These are phyloP conservation scores for Pezicula rhizophila DNA, from an alignment of 2,329 filamentous ascomycete genomes.

Conservation along the genomic window DNA sequence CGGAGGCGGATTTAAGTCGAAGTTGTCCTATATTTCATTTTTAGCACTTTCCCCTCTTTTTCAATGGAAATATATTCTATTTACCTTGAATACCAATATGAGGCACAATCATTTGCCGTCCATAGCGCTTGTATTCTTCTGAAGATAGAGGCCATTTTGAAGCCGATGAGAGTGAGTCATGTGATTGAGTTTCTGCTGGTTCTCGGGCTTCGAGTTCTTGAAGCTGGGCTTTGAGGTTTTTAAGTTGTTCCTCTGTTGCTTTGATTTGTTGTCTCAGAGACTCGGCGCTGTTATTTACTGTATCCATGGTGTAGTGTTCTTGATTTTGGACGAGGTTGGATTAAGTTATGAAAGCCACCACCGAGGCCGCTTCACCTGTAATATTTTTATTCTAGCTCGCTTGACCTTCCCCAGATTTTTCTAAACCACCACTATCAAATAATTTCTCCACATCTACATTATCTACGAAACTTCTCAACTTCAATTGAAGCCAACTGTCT, in stretches of 20 bases:
- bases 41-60: background rate
- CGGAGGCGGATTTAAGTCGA: conserved; percentile 59
- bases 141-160: conserved; percentile 61
- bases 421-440: background rate
- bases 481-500: too few relatives aligned
- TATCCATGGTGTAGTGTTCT: conserved; percentile 29
- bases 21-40: conserved; percentile 58
- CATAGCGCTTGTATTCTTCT: conserved; percentile 81
- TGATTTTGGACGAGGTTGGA: conserved; percentile 6
- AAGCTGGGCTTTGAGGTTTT: conserved; percentile 39
- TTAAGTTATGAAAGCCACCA: background rate
- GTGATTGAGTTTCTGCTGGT: conserved; percentile 1
- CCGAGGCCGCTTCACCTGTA: background rate
- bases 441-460: background rate
- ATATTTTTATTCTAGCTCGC: background rate
- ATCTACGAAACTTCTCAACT: too few relatives aligned
- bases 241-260: conserved; percentile 42
- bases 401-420: conserved; percentile 1
- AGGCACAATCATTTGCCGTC: conserved; percentile 83
- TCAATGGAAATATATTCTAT: background rate
- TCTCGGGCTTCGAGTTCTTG: conserved; percentile 21
- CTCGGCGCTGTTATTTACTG: conserved; percentile 26
- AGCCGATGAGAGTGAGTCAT: conserved; percentile 6
- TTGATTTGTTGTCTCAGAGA: conserved; percentile 41
- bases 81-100: conserved; percentile 70